Evolutionary conservation across 2,329 filamentous ascomycete genomes (phyloP), one percentile per base, ranked within the genome.

Genomic region (Fonsecaea pedrosoi): DNA sequence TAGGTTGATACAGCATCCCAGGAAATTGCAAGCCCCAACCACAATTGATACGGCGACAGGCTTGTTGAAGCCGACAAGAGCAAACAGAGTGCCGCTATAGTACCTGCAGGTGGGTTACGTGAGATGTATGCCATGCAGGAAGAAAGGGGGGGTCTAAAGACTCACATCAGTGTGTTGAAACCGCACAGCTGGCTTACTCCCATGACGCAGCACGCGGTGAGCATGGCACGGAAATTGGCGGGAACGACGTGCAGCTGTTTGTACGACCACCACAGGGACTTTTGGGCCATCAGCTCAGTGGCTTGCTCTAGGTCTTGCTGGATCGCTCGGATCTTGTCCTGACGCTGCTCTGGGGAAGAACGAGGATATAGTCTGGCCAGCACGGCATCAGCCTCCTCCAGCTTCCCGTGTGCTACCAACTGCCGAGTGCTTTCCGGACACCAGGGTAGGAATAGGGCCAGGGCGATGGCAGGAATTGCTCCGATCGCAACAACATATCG

Each of bases 401-500:
- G 78, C 64, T 75, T 78, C 68, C 75, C 78, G 7, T 80, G 79
- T 18, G 78, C 34, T 6, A 66, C 66, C 30, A 63, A 53, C 35
- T 64, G 56, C 3, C 87, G 86, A 65, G 90, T 89, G 1, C 92
- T 86, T 68, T 83, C 94, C 0, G 93, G 92, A 85, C 97, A 89
- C 58, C 87, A 82, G 1, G 87, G 73, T 65, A 97, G 80, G 60
- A 95, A 79, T 0, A 82, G 75, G 5, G 87, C 86, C 76, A 97
- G 94, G 2, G 93, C 61, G 0, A 86, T 77, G 0, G 92, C 93
- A 0, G 94, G 94, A 35, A 90, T 67, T 9, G 90, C 91, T 0
- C 94, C 94, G 0, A 97, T 79, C 0, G 94, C 94, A 0, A 97
- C 93, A 86, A 96, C 94, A 89, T 91, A 96, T 60, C 92, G 84